Evolutionary conservation across 139 green algal species (phyloP).

Genomic region (Coelastrella sp.): DNA sequence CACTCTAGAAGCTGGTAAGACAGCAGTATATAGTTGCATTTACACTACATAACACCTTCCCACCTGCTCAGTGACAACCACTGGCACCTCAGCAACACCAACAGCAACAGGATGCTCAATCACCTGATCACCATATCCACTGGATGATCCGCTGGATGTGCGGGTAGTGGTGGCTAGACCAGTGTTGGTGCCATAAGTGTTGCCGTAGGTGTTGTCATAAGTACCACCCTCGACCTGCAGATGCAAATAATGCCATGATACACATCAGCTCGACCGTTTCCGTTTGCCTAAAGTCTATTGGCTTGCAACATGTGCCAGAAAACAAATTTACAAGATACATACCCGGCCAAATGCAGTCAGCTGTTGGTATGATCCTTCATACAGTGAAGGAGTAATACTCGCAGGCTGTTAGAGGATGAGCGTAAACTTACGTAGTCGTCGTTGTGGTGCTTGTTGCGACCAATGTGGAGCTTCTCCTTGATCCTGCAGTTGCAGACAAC

Average conservation of each 20-base stretch:
- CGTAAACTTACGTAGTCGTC: background rate
- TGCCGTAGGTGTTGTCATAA: background rate
- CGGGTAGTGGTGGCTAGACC: too few relatives aligned
- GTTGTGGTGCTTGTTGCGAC: background rate
- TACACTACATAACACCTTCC: background rate
- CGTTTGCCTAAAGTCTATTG: too few relatives aligned
- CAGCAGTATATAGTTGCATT: background rate
- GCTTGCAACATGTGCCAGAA: too few relatives aligned
- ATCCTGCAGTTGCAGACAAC: too few relatives aligned
- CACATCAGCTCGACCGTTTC: too few relatives aligned
- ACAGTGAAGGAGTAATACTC: too few relatives aligned
- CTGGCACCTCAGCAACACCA: conserved; percentile 35
- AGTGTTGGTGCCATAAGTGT: background rate
- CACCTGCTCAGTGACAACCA: conserved; percentile 34
- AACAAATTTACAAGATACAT: too few relatives aligned
- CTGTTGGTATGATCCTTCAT: too few relatives aligned
- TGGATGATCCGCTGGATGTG: too few relatives aligned
- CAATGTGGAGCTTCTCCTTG: conserved; percentile 25
- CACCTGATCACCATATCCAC: background rate
- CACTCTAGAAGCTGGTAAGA: too few relatives aligned
- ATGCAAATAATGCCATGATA: background rate
- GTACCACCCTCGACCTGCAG: background rate
- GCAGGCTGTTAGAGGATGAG: too few relatives aligned
- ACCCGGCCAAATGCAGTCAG: too few relatives aligned
- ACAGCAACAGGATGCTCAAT: conserved; percentile 24